Percentiles rank a stretch among this genome's conserved stretches.
Evolutionary conservation across 2,329 filamentous ascomycete species (phyloP).

Genomic region (Sporothrix euskadiensis): DNA sequence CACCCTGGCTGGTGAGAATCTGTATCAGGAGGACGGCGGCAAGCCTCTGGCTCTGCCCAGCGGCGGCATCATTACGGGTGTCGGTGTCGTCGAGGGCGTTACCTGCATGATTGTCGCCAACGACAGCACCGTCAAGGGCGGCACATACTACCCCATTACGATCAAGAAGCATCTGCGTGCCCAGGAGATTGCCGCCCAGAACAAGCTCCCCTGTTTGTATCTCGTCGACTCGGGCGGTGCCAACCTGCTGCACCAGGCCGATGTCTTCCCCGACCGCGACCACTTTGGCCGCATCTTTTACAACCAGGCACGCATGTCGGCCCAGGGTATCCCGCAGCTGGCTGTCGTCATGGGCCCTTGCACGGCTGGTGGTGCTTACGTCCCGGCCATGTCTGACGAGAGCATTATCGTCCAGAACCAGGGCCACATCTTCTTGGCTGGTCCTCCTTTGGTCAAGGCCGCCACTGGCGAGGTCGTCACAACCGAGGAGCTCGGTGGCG

Average conservation of each 20-base stretch:
- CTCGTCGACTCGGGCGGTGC: constrained; percentile 94
- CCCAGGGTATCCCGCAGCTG: constrained; percentile 85
- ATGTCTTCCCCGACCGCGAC: constrained; percentile 92
- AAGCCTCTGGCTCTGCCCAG: constrained; percentile 60
- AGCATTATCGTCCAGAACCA: constrained; percentile 94
- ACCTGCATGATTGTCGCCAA: constrained; percentile 93
- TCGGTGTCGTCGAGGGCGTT: constrained; percentile 87
- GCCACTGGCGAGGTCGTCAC: constrained; percentile 91
- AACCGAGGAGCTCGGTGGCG: constrained; percentile 87
- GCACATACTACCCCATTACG: constrained; percentile 95
- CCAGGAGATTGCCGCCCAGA: constrained; percentile 87
- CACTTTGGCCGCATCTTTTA: constrained; percentile 98
- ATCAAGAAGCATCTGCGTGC: constrained; percentile 96
- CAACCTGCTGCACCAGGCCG: constrained; percentile 90
- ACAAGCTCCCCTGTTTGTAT: constrained; percentile 85
- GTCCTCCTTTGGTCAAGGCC: constrained; percentile 91
- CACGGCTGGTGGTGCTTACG: constrained; percentile 92
- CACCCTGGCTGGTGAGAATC: constrained; percentile 79
- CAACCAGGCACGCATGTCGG: constrained; percentile 94
- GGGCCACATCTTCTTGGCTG: constrained; percentile 96
- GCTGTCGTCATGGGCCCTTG: constrained; percentile 97
- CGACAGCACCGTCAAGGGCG: constrained; percentile 95
- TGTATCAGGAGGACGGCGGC: constrained; percentile 71
- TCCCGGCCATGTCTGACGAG: constrained; percentile 96
- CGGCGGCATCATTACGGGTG: constrained; percentile 88